Base-by-base conservation (phyloP, 139 green algal species). In the Monoraphidium neglectum region DNA sequence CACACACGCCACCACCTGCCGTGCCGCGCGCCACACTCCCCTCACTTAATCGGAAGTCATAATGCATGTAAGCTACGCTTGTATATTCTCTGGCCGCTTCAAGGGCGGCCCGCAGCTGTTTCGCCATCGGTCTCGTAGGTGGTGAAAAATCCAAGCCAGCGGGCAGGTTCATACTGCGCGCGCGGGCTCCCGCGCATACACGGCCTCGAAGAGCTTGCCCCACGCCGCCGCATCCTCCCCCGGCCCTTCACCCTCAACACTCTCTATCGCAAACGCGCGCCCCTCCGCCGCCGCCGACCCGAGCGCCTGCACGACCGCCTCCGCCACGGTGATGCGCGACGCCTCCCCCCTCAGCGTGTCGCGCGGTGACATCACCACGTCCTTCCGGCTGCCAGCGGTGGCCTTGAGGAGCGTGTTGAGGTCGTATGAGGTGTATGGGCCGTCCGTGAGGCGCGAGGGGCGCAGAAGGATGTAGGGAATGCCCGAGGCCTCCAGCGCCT, bases 391-490 rank as follows among this genome's bases (percentile, higher is more conserved):
- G 49, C 87, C 87, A 35, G 80, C 65, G 0, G 87, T 92, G 28
- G 86, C 90, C 71, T 95, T 84, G 16, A 98, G 81, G 72, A 99
- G 83, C 0, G 96, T 99, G 87, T 99, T 99, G 35, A 99, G 80
- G 85, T 99, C 96, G 80, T 92, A 98, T 3, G 87, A 96, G 36
- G 96, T 99, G 91, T 99, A 99, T 28, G 96, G 96, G 0, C 95
- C 95, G 82, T 99, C 96, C 23, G 94, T 98, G 15, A 99, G 89
- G 57, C 96, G 89, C 30, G 83, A 82, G 23, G 96, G 95, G 10
- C 95, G 85, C 49, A 99, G 46, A 49, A 99, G 93, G 6, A 95
- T 97, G 82, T 91, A 99, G 10, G 94, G 87, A 62, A 98, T 61
- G 28, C 94, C 95, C 1, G 77, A 93, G 0, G 37, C 40, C 76